A percentile compares a stretch with the other conserved stretches of the same genome.
phyloP scores from a whole-genome alignment of 805 yeast species.

The Saturnispora dispora region DNA sequence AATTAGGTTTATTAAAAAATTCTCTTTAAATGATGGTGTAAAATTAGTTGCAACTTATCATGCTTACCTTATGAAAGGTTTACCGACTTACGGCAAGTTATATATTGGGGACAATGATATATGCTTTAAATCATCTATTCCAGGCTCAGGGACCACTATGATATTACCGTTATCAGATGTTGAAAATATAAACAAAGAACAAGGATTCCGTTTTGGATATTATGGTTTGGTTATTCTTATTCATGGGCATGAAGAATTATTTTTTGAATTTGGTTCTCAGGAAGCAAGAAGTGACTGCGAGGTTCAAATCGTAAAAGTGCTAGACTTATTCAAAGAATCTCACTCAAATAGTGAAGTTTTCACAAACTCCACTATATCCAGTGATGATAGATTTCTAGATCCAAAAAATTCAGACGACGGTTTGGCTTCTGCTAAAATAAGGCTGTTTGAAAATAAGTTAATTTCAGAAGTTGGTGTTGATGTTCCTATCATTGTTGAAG shows the following conservation, averaged over 20 bases:
- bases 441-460: conserved; percentile 59
- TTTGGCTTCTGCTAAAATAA: conserved; percentile 49
- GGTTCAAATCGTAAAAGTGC: conserved; percentile 38
- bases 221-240: conserved; percentile 62
- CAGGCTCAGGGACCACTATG: conserved; percentile 74
- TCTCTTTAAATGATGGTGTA: conserved; percentile 48
- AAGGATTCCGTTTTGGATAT: conserved; percentile 61
- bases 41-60: conserved; percentile 59
- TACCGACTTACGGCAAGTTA: conserved; percentile 78
- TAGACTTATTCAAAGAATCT: conserved; percentile 33
- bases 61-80: conserved; percentile 55
- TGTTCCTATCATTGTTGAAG: conserved; percentile 62
- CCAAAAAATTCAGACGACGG: conserved; percentile 21
- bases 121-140: conserved; percentile 75
- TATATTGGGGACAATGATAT: conserved; percentile 59
- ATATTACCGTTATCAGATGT: conserved; percentile 68
- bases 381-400: conserved; percentile 5
- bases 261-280: conserved; percentile 63
- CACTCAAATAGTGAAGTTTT: background rate
- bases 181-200: conserved; percentile 58
- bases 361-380: conserved; percentile 4
- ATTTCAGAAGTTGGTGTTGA: conserved; percentile 51
- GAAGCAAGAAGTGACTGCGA: conserved; percentile 69
- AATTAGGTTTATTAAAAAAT: conserved; percentile 37
- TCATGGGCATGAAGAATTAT: conserved; percentile 67